Evolutionary conservation across 2,329 filamentous ascomycete species (phyloP).

Genomic region (Apiospora malaysiana): DNA sequence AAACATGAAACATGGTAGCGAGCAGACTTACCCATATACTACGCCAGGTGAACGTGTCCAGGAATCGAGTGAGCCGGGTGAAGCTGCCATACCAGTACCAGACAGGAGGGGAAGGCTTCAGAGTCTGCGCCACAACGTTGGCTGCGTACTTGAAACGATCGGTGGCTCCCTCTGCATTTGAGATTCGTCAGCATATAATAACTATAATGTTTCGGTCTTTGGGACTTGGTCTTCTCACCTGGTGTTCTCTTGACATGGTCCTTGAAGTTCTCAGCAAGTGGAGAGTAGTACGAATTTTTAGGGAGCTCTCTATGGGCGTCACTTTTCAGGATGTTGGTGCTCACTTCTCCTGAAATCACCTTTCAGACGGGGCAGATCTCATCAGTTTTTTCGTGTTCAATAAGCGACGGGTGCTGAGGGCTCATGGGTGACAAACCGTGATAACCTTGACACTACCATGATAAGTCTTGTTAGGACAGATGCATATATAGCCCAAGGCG

Average conservation of each 20-base stretch:
- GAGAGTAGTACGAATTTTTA: not conserved
- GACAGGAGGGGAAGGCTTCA: not conserved
- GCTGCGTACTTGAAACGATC: not conserved
- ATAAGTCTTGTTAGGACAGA: not conserved
- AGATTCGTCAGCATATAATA: too few relatives aligned
- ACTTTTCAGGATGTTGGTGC: not conserved
- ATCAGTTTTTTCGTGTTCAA: too few relatives aligned
- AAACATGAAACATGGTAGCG: not conserved
- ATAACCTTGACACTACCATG: not conserved
- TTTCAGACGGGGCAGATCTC: not conserved
- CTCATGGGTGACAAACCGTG: not conserved
- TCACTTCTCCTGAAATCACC: not conserved
- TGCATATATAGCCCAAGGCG: not conserved
- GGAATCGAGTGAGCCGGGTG: not conserved
- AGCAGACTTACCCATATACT: not conserved
- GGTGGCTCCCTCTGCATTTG: not conserved
- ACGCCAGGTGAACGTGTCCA: not conserved
- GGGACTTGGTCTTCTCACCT: not conserved
- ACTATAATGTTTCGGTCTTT: too few relatives aligned
- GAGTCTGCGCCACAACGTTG: not conserved
- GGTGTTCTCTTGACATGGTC: not conserved
- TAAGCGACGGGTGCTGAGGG: too few relatives aligned
- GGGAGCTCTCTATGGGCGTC: not conserved
- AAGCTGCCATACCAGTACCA: not conserved
- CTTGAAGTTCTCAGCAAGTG: not conserved